Evolutionary conservation across 78 protist species (phyloP), one percentile per base, ranked within the genome.

Genomic region (Protostelium mycophagum): DNA sequence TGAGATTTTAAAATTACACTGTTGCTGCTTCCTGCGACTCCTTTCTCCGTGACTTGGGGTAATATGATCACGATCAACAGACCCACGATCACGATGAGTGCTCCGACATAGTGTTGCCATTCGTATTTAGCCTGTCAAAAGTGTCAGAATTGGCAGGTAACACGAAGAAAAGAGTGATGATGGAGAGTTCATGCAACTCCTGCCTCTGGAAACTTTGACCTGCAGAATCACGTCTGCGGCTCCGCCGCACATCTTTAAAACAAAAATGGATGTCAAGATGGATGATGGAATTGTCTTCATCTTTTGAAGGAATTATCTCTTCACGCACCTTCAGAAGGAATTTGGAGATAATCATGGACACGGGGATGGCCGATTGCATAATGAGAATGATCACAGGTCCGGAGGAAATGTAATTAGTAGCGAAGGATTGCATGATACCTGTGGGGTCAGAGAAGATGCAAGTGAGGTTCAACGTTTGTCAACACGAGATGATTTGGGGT

Each of bases 321-420:
- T n/a, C 85, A 31, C 38, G 1, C 23, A 83, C 89, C n/a, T 85
- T 84, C 84, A 90, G 85, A 35, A 84, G 85, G 88, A 87, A 85
- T 23, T 63, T 37, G 0, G 92, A 90, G 37, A 90, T 0, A 34
- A 90, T 16, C 92, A 90, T 90, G 5, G 92, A 90, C 38, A 90
- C 37, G 1, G 92, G 92, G 9, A 90, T 90, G 84, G 89, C 92
- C 25, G 85, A 38, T 35, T 90, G 92, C 34, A 88, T 9, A 29
- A 86, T 83, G 28, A 38, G 37, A 63, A 90, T 90, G 29, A 85
- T 90, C 23, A 90, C 63, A 35, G 85, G 38, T 35, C 84, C 38
- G 34, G 85, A 28, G 35, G 85, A 35, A 63, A 90, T 35, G 85
- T 1, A 83, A 0, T 84, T 90, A 37, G 92, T 90, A 23, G 92